Evolutionary conservation across 2,329 filamentous ascomycete genomes (phyloP).

Genomic region (Fusarium marasasianum): DNA sequence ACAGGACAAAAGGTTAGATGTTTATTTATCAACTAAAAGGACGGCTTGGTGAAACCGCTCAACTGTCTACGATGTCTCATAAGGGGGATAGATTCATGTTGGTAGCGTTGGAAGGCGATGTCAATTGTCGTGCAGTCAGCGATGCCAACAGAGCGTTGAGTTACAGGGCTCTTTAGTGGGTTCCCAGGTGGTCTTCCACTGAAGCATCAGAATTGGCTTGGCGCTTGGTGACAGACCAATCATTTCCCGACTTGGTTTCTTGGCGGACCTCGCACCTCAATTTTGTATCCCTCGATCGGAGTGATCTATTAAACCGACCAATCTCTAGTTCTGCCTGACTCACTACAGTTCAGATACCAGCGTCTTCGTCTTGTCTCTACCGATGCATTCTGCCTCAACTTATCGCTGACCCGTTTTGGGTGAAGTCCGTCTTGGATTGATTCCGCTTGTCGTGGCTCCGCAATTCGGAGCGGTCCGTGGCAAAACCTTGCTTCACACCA

Average conservation of each 20-base stretch:
- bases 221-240: not conserved
- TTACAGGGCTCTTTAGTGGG: not conserved
- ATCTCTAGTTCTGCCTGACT: not conserved
- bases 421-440: too few relatives aligned
- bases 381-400: accelerated
- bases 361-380: accelerated
- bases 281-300: too few relatives aligned
- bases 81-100: accelerated
- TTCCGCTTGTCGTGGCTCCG: not conserved
- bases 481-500: not conserved
- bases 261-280: not conserved
- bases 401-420: too few relatives aligned
- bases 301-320: not conserved
- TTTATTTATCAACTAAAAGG: accelerated
- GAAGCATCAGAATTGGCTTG: not conserved
- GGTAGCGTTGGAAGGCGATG: not conserved
- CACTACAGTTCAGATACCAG: accelerated
- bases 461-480: not conserved
- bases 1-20: not conserved
- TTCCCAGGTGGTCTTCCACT: accelerated
- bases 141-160: accelerated
- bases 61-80: not conserved
- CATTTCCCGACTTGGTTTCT: not conserved
- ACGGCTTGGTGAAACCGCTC: accelerated
- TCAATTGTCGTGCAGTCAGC: not conserved